These are phyloP conservation scores for Auricularia sp. DNA, from an alignment of 768 basidiomycete species.

Conservation along the genomic window DNA sequence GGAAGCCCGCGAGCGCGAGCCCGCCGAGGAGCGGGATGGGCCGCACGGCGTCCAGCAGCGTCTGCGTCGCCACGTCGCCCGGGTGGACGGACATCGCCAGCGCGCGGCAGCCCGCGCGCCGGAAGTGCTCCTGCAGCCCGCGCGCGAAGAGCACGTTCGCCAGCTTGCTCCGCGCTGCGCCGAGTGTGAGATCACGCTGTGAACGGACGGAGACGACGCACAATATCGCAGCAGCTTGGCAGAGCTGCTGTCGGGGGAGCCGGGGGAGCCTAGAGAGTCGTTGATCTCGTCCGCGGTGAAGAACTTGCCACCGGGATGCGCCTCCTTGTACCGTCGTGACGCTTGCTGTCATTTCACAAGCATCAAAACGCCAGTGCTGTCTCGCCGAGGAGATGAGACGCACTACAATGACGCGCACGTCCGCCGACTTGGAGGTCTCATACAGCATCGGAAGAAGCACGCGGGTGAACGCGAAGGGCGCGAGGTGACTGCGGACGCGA, in stretches of 20 bases:
- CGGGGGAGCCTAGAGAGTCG: background rate
- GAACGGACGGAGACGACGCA: background rate
- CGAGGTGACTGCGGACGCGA: slow-evolving; percentile 10
- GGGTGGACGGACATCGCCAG: background rate
- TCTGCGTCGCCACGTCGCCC: slow-evolving; percentile 10
- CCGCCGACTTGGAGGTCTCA: background rate
- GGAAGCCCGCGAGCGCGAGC: background rate
- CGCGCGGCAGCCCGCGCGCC: background rate
- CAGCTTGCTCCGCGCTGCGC: background rate
- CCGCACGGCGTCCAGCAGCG: slow-evolving; percentile 15
- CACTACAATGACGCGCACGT: background rate
- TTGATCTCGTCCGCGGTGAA: background rate
- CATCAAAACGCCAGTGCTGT: background rate
- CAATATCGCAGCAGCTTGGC: background rate
- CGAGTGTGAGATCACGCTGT: background rate
- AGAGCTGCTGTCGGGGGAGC: background rate
- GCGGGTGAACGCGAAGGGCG: slow-evolving; percentile 33
- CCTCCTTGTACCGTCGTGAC: background rate
- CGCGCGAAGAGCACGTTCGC: background rate
- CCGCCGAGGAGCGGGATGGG: slow-evolving; percentile 6
- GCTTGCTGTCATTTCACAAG: background rate
- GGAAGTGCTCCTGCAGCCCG: background rate
- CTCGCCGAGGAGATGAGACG: background rate
- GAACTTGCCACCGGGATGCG: background rate
- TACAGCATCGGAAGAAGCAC: background rate